Base-by-base conservation (phyloP, 345 rosid species). In the Citrus mangshanensis region DNA sequence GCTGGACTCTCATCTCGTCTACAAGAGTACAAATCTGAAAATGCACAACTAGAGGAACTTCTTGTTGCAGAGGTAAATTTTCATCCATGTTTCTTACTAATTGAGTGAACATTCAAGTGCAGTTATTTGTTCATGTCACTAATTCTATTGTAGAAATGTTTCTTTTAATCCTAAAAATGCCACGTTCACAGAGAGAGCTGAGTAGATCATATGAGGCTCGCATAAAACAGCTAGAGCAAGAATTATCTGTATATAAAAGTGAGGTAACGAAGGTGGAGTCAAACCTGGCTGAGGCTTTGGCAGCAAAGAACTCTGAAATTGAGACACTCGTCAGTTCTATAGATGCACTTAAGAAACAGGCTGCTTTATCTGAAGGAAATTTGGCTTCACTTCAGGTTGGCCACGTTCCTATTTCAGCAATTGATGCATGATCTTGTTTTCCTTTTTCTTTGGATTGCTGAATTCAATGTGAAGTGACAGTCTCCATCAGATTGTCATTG, bases 31-130 rank as follows among this genome's bases (percentile, higher is more conserved):
- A 97, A 97, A 84, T 88, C 89, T 79, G 99, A 97, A 87, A 97
- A 94, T 89, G 92, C 98, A 73, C 98, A 97, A 86, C 89, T 97
- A 81, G 99, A 97, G 88, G 99, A 97, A 84, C 98, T 97, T 91
- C 95, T 97, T 76, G 83, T 84, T 81, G 90, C 98, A 25, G 99
- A 97, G 98, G 99, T 93, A 84, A 90, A 70, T 40, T 46, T 18
- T 22, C 7, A 5, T 27, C 28, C 35, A 30, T 72, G 24, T 25
- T 49, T 59, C 56, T 77, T 75, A 65, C 61, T 40, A 59, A 74
- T 70, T 80, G 22, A 38, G 22, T 72, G 60, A 74, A 56, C 51
- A 59, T 71, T 76, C 62, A 76, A 75, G 49, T 73, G 37, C 66
- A 75, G 24, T 60, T 78, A 51, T 28, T 35, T 46, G 56, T 73